phyloP scores from a whole-genome alignment of 1,284 basidiomycete genomes.

The Rhodotorula glutinis region DNA sequence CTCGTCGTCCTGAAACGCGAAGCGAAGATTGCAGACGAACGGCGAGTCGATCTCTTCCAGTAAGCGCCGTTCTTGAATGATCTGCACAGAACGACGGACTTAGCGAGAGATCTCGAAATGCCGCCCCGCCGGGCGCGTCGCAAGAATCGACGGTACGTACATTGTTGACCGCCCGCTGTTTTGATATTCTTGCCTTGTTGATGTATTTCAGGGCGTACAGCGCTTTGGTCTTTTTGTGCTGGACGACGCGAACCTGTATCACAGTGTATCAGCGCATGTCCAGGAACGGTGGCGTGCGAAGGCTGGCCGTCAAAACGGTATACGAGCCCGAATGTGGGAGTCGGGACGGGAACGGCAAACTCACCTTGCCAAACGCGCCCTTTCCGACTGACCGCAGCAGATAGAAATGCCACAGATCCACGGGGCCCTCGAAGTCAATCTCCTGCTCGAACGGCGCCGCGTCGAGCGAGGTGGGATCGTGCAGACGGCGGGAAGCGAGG shows the following conservation, averaged over 20 bases:
- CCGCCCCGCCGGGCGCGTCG: too few species aligned
- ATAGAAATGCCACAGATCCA: conserved; percentile 95
- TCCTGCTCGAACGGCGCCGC: conserved; percentile 57
- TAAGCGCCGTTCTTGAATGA: conserved; percentile 87
- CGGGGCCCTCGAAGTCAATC: conserved; percentile 95
- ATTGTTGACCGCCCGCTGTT: conserved; percentile 41
- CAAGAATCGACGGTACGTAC: too few species aligned
- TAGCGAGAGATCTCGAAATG: too few species aligned
- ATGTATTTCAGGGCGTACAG: conserved; percentile 98
- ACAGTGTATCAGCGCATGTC: background rate
- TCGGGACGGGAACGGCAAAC: conserved; percentile 28
- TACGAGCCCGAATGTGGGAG: too few species aligned
- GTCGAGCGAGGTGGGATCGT: conserved; percentile 7
- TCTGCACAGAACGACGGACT: too few species aligned
- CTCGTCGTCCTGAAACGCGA: conserved; percentile 96
- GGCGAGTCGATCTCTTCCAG: conserved; percentile 95
- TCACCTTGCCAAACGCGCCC: conserved; percentile 95
- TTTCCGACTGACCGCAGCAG: conserved; percentile 85
- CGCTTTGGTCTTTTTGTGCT: conserved; percentile 94
- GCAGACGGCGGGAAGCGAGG: conserved; percentile 8
- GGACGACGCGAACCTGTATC: conserved; percentile 88
- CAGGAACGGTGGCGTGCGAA: background rate
- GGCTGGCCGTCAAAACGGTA: too few species aligned
- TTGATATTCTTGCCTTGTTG: conserved; percentile 66
- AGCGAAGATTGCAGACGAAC: conserved; percentile 89